A percentile compares a stretch with the other conserved stretches of the same genome.
phyloP scores from a whole-genome alignment of 768 basidiomycete genomes.

The Trametes gibbosa region DNA sequence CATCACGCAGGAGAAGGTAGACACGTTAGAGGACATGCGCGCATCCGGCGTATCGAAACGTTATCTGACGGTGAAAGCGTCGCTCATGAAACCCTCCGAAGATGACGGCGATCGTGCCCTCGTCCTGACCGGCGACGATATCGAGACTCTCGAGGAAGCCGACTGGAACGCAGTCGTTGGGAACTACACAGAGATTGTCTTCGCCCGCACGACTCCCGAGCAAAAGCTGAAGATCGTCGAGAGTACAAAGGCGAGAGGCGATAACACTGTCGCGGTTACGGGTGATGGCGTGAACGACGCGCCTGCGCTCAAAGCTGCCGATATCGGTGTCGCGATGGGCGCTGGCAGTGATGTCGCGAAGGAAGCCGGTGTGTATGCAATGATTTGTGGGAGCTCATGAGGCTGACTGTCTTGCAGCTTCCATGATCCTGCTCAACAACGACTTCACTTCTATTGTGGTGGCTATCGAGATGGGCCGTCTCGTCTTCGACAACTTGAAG shows the following conservation, averaged over 20 bases:
- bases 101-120: constrained; percentile 39
- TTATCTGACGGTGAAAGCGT: constrained; percentile 15
- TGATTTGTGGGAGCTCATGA: not conserved
- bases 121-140: constrained; percentile 45
- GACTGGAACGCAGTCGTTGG: constrained; percentile 42
- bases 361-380: constrained; percentile 43
- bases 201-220: constrained; percentile 61
- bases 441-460: constrained; percentile 65
- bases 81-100: constrained; percentile 34
- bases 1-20: constrained; percentile 37
- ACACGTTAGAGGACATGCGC: constrained; percentile 33
- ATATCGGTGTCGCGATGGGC: constrained; percentile 63
- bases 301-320: constrained; percentile 55
- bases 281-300: constrained; percentile 68
- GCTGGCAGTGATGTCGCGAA: constrained; percentile 51
- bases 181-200: constrained; percentile 50
- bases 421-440: constrained; percentile 62
- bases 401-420: constrained; percentile 37
- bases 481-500: constrained; percentile 64
- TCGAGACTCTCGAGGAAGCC: constrained; percentile 32
- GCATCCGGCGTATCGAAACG: constrained; percentile 18
- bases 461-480: constrained; percentile 63
- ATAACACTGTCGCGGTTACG: constrained; percentile 58
- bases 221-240: constrained; percentile 67
- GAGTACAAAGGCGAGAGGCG: constrained; percentile 50